phyloP scores from a whole-genome alignment of 2,329 filamentous ascomycete genomes.

The Fusarium sp. region DNA sequence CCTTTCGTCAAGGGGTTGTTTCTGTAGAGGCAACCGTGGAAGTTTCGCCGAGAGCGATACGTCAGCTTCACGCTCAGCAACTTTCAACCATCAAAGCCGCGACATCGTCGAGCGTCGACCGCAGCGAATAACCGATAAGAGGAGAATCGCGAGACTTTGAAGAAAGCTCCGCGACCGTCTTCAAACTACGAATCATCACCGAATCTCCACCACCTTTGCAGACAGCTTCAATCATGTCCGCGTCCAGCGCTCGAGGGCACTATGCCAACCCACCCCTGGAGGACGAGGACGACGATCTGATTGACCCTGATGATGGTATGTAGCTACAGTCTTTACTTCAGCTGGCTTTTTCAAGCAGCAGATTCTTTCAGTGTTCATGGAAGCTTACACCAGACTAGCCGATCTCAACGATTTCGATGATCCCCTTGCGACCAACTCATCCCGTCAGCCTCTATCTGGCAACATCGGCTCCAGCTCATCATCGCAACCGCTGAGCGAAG shows the following conservation, averaged over 20 bases:
- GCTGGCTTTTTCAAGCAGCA: not conserved
- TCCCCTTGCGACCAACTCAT: slow-evolving; percentile 76
- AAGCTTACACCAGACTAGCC: slow-evolving; percentile 61
- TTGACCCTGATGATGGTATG: slow-evolving; percentile 83
- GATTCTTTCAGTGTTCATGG: not conserved
- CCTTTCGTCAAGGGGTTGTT: slow-evolving; percentile 36
- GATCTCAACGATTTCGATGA: slow-evolving; percentile 95
- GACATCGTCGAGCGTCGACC: not conserved
- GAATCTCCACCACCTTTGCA: not conserved
- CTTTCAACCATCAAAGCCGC: slow-evolving; percentile 15
- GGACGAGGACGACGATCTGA: slow-evolving; percentile 77
- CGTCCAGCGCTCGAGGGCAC: slow-evolving; percentile 64
- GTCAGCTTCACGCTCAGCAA: slow-evolving; percentile 43
- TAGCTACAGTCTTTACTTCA: too few species aligned
- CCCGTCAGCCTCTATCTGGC: slow-evolving; percentile 84
- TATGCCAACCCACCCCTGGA: slow-evolving; percentile 72
- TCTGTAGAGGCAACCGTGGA: slow-evolving; percentile 48
- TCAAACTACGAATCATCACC: not conserved
- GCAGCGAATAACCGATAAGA: not conserved
- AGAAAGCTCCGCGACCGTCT: not conserved
- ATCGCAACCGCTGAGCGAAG: slow-evolving; percentile 72
- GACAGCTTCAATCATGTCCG: slow-evolving; percentile 55
- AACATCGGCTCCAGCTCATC: slow-evolving; percentile 78
- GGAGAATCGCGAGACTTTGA: not conserved
- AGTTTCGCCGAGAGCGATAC: slow-evolving; percentile 44